Conservation (phyloP, 2,329 filamentous ascomycete species). For the Zymoseptoria ardabiliae region DNA sequence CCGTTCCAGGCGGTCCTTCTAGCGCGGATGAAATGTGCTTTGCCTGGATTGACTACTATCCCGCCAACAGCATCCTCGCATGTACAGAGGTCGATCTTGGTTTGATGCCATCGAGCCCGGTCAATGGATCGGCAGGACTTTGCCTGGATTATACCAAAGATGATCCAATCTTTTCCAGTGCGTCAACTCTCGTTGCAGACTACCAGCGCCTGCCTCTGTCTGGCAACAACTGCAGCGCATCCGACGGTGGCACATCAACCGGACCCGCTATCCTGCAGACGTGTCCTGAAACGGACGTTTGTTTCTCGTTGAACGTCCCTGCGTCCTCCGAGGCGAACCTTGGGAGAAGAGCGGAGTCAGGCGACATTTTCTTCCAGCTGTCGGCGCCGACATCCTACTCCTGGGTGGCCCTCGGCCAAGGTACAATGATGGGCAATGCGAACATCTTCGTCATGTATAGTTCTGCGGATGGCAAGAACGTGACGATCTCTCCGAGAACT, state of each 20-base stretch:
- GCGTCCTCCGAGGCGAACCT: constrained; percentile 38
- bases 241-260: background rate
- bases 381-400: constrained; percentile 44
- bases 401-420: constrained; percentile 50
- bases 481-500: constrained; percentile 48
- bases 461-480: constrained; percentile 43
- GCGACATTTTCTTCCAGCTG: constrained; percentile 53
- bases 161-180: constrained; percentile 3
- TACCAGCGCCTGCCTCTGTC: constrained; percentile 4
- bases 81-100: constrained; percentile 13
- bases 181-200: constrained; percentile 2
- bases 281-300: constrained; percentile 23
- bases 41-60: constrained; percentile 18
- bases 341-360: constrained; percentile 31
- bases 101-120: background rate
- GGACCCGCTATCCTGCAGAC: background rate
- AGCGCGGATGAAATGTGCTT: constrained; percentile 17
- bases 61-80: constrained; percentile 10
- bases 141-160: constrained; percentile 8
- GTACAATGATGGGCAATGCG: constrained; percentile 42
- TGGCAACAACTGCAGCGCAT: constrained; percentile 7
- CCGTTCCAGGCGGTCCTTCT: constrained; percentile 13
- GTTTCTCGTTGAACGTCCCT: constrained; percentile 49
- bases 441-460: constrained; percentile 54
- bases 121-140: constrained; percentile 10